These are phyloP conservation scores for Wickerhamiella brachini DNA, from an alignment of 805 yeast genomes.

Conservation along the genomic window DNA sequence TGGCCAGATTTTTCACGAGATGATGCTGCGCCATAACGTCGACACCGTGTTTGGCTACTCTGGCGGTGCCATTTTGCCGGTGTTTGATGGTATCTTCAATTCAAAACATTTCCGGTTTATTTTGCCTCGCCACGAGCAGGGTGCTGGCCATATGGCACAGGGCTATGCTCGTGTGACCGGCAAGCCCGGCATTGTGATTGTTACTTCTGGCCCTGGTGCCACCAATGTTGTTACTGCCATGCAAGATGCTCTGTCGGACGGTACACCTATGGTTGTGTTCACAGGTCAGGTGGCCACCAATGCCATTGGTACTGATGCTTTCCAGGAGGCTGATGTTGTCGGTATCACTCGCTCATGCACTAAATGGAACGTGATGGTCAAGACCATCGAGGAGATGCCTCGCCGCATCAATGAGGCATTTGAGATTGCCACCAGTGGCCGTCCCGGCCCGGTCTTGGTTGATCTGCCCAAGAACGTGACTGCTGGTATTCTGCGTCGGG, in stretches of 20 bases:
- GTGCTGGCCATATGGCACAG: constrained; percentile 99
- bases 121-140: constrained; percentile 94
- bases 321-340: constrained; percentile 97
- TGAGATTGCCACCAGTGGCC: constrained; percentile 87
- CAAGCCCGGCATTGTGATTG: constrained; percentile 93
- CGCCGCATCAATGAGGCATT: constrained; percentile 94
- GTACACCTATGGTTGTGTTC: constrained; percentile 92
- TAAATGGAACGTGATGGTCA: constrained; percentile 99
- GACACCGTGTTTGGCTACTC: constrained; percentile 96
- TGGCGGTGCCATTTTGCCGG: constrained; percentile 98
- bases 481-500: constrained; percentile 71
- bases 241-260: constrained; percentile 96
- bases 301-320: constrained; percentile 96
- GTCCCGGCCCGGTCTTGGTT: constrained; percentile 97
- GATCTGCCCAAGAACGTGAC: constrained; percentile 98
- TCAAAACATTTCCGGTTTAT: constrained; percentile 80
- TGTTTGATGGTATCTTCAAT: constrained; percentile 91
- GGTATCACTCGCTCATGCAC: constrained; percentile 97
- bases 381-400: constrained; percentile 85
- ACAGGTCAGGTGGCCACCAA: constrained; percentile 94
- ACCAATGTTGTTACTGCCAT: constrained; percentile 97
- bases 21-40: constrained; percentile 93
- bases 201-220: constrained; percentile 99
- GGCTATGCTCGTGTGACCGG: constrained; percentile 95
- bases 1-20: constrained; percentile 95